These are phyloP conservation scores for Sordariomycetes sp. DNA, from an alignment of 2,329 filamentous ascomycete species.

Conservation along the genomic window DNA sequence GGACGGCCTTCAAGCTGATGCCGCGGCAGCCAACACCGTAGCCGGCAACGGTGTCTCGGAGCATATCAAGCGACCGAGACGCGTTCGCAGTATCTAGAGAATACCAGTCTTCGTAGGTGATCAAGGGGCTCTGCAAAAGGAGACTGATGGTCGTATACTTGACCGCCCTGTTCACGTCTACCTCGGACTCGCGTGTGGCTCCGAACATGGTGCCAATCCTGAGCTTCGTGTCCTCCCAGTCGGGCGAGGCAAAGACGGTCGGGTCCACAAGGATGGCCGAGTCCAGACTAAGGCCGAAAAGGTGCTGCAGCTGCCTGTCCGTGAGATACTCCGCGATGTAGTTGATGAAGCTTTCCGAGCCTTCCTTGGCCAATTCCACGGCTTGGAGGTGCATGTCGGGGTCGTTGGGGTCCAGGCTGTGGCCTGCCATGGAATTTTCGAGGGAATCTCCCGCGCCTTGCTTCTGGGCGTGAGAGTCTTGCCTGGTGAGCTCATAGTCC, in stretches of 20 bases:
- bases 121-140: background rate
- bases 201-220: background rate
- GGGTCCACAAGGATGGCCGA: background rate
- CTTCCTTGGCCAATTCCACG: constrained; percentile 4
- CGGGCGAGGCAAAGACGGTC: background rate
- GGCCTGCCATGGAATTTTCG: background rate
- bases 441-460: background rate
- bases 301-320: constrained; percentile 4
- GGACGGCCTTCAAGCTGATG: background rate
- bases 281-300: constrained; percentile 6
- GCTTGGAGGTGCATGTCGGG: background rate
- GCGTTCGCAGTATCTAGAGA: background rate
- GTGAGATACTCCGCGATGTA: constrained; percentile 6
- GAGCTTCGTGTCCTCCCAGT: background rate
- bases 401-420: background rate
- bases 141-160: background rate
- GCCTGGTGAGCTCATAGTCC: background rate
- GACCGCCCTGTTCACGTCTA: background rate
- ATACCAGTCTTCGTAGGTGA: background rate
- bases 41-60: background rate
- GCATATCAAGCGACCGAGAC: background rate
- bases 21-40: background rate
- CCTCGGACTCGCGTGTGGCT: background rate
- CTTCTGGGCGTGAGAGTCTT: background rate
- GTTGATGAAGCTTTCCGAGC: constrained; percentile 5